Evolutionary conservation across 306 rosid genomes (phyloP).

Genomic region (Arachis stenosperma): DNA sequence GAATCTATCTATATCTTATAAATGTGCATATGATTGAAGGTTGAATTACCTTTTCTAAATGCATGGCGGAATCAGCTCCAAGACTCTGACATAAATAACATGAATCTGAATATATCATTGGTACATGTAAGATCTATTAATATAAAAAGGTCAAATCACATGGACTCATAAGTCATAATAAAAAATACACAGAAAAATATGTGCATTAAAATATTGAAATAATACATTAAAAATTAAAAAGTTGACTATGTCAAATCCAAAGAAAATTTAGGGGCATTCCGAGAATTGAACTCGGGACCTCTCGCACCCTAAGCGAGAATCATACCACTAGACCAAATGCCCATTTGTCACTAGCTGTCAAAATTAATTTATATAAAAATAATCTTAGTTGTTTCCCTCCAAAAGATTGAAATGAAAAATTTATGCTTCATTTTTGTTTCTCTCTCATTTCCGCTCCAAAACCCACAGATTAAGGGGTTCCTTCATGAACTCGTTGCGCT

Average conservation of each 20-base stretch:
- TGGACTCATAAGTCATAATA: neutral
- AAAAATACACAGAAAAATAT: no score
- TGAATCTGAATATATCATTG: conserved; percentile 10
- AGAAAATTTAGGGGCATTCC: conserved; percentile 50
- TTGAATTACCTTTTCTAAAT: neutral
- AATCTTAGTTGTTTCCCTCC: conserved; percentile 44
- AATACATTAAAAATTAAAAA: no score
- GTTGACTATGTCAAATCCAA: no score
- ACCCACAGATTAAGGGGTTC: neutral
- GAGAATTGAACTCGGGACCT: conserved; percentile 74
- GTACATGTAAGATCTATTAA: neutral
- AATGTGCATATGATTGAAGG: neutral
- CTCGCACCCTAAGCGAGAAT: conserved; percentile 73
- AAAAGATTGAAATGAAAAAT: conserved; percentile 13
- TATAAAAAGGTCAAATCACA: neutral
- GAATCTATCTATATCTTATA: neutral
- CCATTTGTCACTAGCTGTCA: neutral
- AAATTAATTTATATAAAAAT: rapidly evolving
- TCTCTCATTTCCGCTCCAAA: conserved; percentile 29
- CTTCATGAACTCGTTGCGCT: conserved; percentile 9
- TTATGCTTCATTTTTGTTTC: conserved; percentile 9
- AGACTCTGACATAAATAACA: no score
- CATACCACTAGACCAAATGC: conserved; percentile 71
- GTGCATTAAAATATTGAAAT: no score
- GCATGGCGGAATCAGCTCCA: neutral